A percentile compares a stretch with the other conserved stretches of the same genome.
phyloP scores from a whole-genome alignment of 2,329 filamentous ascomycete genomes.

The Escovopsis sp. region DNA sequence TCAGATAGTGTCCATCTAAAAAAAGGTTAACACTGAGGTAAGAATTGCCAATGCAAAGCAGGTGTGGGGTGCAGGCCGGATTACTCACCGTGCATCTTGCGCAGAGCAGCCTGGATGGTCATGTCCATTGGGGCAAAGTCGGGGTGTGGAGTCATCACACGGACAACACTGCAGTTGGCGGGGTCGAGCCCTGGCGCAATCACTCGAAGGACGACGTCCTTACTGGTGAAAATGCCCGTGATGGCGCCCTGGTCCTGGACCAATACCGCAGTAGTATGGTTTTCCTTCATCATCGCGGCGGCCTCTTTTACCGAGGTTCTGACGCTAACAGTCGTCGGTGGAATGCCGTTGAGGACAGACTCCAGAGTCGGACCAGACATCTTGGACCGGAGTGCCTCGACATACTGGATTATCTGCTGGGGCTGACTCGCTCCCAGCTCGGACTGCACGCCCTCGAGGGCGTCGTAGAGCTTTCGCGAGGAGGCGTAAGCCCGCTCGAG shows the following conservation, averaged over 20 bases:
- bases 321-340: constrained; percentile 88
- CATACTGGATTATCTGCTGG: constrained; percentile 97
- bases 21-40: background rate
- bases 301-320: constrained; percentile 94
- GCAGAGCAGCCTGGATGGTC: constrained; percentile 93
- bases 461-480: constrained; percentile 95
- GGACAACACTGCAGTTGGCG: constrained; percentile 86
- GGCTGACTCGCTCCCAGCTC: constrained; percentile 92
- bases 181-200: constrained; percentile 95
- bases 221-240: constrained; percentile 98
- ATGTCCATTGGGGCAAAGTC: constrained; percentile 98
- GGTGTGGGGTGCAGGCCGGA: constrained; percentile 3
- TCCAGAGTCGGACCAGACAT: constrained; percentile 98
- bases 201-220: constrained; percentile 94
- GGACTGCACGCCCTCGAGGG: constrained; percentile 91
- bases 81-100: constrained; percentile 91
- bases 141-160: constrained; percentile 97
- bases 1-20: constrained; percentile 90
- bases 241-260: constrained; percentile 96
- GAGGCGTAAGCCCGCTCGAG: constrained; percentile 93
- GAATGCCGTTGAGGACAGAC: constrained; percentile 79
- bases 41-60: constrained; percentile 1
- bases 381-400: constrained; percentile 84
- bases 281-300: constrained; percentile 92
- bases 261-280: constrained; percentile 90